Evolutionary conservation across 1,139 yeast species (phyloP).

Genomic region (Zygosaccharomyces pseudobailii): DNA sequence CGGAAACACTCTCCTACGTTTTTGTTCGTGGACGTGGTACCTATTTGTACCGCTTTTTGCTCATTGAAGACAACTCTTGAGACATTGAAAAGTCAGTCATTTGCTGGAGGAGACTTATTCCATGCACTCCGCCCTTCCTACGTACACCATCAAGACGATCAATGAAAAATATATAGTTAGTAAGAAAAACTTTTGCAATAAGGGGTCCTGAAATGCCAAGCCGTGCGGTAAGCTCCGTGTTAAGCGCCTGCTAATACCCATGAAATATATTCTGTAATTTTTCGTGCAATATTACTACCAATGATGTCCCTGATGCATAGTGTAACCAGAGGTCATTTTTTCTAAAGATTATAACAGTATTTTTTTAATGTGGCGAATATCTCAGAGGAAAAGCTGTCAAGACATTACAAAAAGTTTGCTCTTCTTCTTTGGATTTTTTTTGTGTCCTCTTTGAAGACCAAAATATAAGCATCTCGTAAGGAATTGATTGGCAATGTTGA

Average conservation of each 20-base stretch:
- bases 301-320: background rate
- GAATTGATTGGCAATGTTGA: background rate
- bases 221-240: background rate
- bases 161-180: background rate
- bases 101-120: background rate
- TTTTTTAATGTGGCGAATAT: background rate
- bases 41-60: background rate
- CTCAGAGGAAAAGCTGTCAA: background rate
- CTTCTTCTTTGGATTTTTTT: background rate
- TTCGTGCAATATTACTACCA: background rate
- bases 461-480: background rate
- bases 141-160: background rate
- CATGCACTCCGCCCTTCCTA: background rate
- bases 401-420: background rate
- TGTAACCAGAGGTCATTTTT: background rate
- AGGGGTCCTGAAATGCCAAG: background rate
- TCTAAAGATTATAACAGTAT: background rate
- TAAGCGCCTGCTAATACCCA: background rate
- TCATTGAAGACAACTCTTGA: background rate
- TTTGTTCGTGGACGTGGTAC: background rate
- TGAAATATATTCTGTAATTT: background rate
- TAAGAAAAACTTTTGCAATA: background rate
- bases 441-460: background rate
- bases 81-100: background rate
- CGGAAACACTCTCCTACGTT: background rate